Evolutionary conservation across 2,329 filamentous ascomycete genomes (phyloP).

Genomic region (Trichoderma atrobrunneum): DNA sequence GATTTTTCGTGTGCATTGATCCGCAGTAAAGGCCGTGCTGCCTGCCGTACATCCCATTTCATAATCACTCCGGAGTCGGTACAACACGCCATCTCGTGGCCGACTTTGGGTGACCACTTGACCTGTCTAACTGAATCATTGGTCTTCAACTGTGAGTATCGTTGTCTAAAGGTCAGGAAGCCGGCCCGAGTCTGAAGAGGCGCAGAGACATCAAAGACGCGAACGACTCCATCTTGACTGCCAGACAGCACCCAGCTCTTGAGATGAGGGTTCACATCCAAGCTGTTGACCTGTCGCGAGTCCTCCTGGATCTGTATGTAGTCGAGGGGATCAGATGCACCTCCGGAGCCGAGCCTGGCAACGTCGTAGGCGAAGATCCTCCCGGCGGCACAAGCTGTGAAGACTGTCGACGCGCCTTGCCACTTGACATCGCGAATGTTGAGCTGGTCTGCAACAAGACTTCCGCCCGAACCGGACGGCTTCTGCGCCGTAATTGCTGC

Average conservation of each 20-base stretch:
- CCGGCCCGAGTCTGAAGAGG: slow-evolving; percentile 48
- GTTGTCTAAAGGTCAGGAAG: slow-evolving; percentile 49
- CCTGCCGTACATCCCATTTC: slow-evolving; percentile 62
- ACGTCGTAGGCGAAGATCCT: slow-evolving; percentile 65
- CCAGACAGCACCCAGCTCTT: slow-evolving; percentile 59
- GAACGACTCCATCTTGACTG: slow-evolving; percentile 62
- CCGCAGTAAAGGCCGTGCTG: slow-evolving; percentile 51
- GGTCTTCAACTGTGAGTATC: slow-evolving; percentile 39
- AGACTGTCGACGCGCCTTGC: slow-evolving; percentile 53
- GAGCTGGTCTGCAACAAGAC: slow-evolving; percentile 52
- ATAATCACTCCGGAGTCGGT: slow-evolving; percentile 61
- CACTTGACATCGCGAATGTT: slow-evolving; percentile 64
- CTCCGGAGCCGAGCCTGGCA: slow-evolving; percentile 45
- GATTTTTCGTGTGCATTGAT: slow-evolving; percentile 62
- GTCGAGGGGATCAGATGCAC: slow-evolving; percentile 46
- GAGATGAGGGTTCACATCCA: slow-evolving; percentile 61
- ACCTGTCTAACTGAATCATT: slow-evolving; percentile 55
- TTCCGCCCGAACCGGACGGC: slow-evolving; percentile 40
- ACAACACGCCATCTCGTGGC: slow-evolving; percentile 61
- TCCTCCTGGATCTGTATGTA: slow-evolving; percentile 60
- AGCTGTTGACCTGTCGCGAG: slow-evolving; percentile 60
- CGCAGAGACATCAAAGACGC: slow-evolving; percentile 57
- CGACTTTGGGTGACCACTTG: slow-evolving; percentile 63
- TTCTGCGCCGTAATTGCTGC: slow-evolving; percentile 52
- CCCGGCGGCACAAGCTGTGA: slow-evolving; percentile 62